Evolutionary conservation across 2,329 filamentous ascomycete genomes (phyloP), one percentile per base, ranked within the genome.

Genomic region (Alternaria sp.): DNA sequence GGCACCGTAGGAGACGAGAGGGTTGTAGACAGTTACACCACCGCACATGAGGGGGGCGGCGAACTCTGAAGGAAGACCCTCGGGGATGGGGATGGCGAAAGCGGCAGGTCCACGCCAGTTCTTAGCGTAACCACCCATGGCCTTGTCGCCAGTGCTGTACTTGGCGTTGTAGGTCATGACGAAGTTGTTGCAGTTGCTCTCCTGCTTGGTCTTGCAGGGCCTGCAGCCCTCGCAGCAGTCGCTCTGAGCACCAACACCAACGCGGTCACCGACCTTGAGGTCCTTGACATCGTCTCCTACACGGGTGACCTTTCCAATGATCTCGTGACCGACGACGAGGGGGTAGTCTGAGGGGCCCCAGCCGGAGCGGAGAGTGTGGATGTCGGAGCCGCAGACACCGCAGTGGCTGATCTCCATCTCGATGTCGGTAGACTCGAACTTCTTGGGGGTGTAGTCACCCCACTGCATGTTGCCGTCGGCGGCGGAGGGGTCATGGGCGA

Each of bases 11-110:
- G 91, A 86, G 55, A 91, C 88, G 7, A 96, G 85, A 1, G 93
- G 93, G 66, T 87, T 90, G 83, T 90, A 96, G 45, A 89, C 88
- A 1, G 93, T 96, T 64, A 96, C 85, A 67, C 93, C 93, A 36
- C 91, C 93, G 79, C 93, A 96, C 72, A 96, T 86, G 89, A 94
- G 92, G 6, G 91, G 91, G 2, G 91, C 92, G 1, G 89, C 91
- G 55, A 88, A 80, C 54, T 79, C 80, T 43, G 78, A 82, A 61
- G 82, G 75, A 44, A 96, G 86, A 51, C 84, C 87, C n/a, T 93
- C 91, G 17, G 93, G 93, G 66, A 96, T 94, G 67, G 89, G 89
- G 75, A 88, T 87, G 10, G 84, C 85, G 76, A 86, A 94, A 80
- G 92, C 89, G 80, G 93, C 90, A 79, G 94, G 91, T 2, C 89